Base-by-base conservation (phyloP, 2,329 filamentous ascomycete genomes). In the Colletotrichum tofieldiae region DNA sequence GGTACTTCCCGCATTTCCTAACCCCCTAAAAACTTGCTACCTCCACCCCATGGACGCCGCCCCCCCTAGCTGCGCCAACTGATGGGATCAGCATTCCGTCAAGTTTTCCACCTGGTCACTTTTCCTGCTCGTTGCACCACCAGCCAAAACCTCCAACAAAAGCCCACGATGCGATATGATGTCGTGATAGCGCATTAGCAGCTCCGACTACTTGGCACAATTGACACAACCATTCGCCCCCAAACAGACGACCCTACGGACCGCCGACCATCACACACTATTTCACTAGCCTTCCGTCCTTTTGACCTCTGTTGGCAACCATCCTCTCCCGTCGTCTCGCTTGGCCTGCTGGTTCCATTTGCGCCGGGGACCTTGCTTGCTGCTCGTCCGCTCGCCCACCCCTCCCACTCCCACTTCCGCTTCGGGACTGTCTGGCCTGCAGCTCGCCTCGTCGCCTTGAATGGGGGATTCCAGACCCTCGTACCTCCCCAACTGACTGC, bases 351-450 rank as follows among this genome's bases (percentile, higher is more conserved):
- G 60, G 65, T 61, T 51, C 45, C 59, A 59, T 35, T 69, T 64
- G 65, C 65, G 59, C 65, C 65, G 59, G 70, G 69, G 70, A 63
- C 65, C 70, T 72, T 72, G 69, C 47, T 64, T 35, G 32, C 55
- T 55, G 52, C 61, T 43, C 54, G 52, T 45, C 54, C 41, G 23
- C 58, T n/a, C 35, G 41, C 51, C 20, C 47, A 49, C 64, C 58
- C 62, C 65, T 65, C 58, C 58, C 26, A 37, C 54, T 72, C 60
- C 65, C 54, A 60, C 54, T 63, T 63, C 51, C 51, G 12, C 67
- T 63, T 68, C n/a, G 43, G 68, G 68, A 58, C 29, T 47, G 23
- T 60, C 66, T 72, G 70, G 66, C 66, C 71, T 71, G 61, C 70
- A 72, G 66, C 70, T 71, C 39, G 60, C 43, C 67, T 73, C 43